Percentiles rank a stretch among this genome's conserved stretches.
phyloP scores from a whole-genome alignment of 371 early-diverging fungal species.

The Mortierella sp. region DNA sequence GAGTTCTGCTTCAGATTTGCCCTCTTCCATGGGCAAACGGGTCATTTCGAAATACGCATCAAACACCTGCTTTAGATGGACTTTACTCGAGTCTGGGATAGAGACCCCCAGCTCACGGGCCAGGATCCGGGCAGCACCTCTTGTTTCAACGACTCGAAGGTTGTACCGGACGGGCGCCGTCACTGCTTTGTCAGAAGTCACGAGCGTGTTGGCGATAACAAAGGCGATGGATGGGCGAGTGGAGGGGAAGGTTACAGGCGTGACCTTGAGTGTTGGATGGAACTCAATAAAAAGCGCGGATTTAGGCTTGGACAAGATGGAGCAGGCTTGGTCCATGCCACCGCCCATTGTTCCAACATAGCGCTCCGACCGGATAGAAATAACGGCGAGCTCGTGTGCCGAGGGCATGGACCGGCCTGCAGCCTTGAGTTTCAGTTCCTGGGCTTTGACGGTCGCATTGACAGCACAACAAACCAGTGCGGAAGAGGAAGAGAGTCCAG shows the following conservation, averaged over 20 bases:
- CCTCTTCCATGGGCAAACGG: conserved; percentile 23
- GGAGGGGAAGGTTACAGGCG: conserved; percentile 69
- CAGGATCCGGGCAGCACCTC: conserved; percentile 80
- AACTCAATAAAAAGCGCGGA: conserved; percentile 89
- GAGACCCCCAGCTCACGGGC: conserved; percentile 63
- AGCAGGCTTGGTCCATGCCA: conserved; percentile 94
- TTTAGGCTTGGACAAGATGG: conserved; percentile 78
- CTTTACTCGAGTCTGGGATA: conserved; percentile 59
- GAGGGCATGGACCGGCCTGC: conserved; percentile 56
- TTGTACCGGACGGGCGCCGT: conserved; percentile 93
- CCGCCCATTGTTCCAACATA: conserved; percentile 88
- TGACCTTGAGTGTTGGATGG: conserved; percentile 76
- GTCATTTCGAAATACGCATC: conserved; percentile 64
- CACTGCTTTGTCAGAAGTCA: conserved; percentile 88
- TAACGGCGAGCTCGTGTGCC: conserved; percentile 75
- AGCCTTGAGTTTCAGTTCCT: conserved; percentile 32
- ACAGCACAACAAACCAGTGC: conserved; percentile 87
- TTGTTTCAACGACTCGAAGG: conserved; percentile 94
- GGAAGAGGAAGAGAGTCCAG: conserved; percentile 88
- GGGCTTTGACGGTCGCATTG: conserved; percentile 74
- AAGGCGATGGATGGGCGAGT: conserved; percentile 71
- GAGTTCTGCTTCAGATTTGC: conserved; percentile 52
- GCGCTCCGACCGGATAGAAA: conserved; percentile 84
- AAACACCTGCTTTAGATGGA: conserved; percentile 72
- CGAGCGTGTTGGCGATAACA: conserved; percentile 91